Evolutionary conservation across 352 stramenopile genomes (phyloP).

Genomic region (Pythium insidiosum): DNA sequence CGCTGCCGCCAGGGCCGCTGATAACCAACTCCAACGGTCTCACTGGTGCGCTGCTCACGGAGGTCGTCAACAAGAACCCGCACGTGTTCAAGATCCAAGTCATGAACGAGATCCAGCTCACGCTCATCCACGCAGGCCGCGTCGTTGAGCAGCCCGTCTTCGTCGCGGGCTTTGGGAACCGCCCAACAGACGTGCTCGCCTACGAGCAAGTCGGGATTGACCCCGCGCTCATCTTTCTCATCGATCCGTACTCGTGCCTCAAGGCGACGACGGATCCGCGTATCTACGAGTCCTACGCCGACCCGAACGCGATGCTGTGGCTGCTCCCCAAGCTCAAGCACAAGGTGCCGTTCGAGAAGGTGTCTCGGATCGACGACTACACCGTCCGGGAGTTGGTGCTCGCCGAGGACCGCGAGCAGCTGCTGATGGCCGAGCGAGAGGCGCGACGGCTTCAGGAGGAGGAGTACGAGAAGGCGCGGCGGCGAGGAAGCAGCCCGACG

Average conservation of each 20-base stretch:
- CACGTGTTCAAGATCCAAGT: conserved; percentile 80
- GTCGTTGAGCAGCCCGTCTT: conserved; percentile 69
- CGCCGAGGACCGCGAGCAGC: conserved; percentile 68
- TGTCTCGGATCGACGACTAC: conserved; percentile 72
- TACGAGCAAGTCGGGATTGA: conserved; percentile 75
- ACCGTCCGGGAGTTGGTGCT: conserved; percentile 70
- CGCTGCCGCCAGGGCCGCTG: conserved; percentile 55
- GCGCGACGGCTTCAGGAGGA: conserved; percentile 58
- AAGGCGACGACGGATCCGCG: conserved; percentile 45
- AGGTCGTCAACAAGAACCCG: conserved; percentile 84
- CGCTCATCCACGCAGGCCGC: conserved; percentile 68
- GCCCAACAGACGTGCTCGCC: conserved; percentile 70
- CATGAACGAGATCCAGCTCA: conserved; percentile 75
- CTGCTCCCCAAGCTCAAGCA: conserved; percentile 75
- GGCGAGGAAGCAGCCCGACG: conserved; percentile 16
- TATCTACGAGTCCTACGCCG: conserved; percentile 77
- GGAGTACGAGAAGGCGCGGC: conserved; percentile 30
- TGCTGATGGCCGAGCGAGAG: conserved; percentile 54
- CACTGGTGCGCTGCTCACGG: conserved; percentile 66
- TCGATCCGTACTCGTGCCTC: conserved; percentile 75
- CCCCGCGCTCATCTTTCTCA: conserved; percentile 66
- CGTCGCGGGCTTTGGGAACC: conserved; percentile 81
- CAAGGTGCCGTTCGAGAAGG: conserved; percentile 72
- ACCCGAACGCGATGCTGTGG: conserved; percentile 76
- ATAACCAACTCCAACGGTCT: conserved; percentile 79